Conservation (phyloP, 768 basidiomycete genomes). For the Fomitopsis serialis region DNA sequence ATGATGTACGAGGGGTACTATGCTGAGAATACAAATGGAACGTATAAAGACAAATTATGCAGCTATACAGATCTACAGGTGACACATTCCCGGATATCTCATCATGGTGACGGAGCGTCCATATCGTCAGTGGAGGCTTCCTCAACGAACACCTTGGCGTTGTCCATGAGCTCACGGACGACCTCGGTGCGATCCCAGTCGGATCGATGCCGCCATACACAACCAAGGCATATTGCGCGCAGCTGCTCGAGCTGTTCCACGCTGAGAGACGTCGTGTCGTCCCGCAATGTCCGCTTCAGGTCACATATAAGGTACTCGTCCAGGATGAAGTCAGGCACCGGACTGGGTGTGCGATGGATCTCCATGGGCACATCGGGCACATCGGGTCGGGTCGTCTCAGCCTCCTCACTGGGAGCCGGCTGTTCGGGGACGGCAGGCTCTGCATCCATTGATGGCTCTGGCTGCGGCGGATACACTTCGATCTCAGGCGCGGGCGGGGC, state of each 20-base stretch:
- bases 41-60: conserved; percentile 2
- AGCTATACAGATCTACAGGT: conserved; percentile 1
- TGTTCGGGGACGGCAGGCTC: not conserved
- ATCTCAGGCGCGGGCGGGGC: not conserved
- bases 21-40: conserved; percentile 1
- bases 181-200: conserved; percentile 81
- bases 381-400: conserved; percentile 12
- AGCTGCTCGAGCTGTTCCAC: conserved; percentile 94
- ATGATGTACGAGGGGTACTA: not conserved
- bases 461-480: not conserved
- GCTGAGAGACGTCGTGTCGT: conserved; percentile 53
- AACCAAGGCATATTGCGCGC: conserved; percentile 73
- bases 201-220: conserved; percentile 74
- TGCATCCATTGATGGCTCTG: not conserved
- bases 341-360: conserved; percentile 55
- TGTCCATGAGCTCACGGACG: conserved; percentile 48
- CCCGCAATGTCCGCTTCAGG: conserved; percentile 45
- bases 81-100: not conserved
- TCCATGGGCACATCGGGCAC: conserved; percentile 41
- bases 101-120: conserved; percentile 7
- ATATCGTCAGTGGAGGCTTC: conserved; percentile 44
- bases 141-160: conserved; percentile 60
- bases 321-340: conserved; percentile 74
- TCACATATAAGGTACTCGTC: conserved; percentile 42
- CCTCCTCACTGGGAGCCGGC: conserved; percentile 10